Base-by-base conservation (phyloP, 345 rosid genomes). In the Abelmoschus esculentus region DNA sequence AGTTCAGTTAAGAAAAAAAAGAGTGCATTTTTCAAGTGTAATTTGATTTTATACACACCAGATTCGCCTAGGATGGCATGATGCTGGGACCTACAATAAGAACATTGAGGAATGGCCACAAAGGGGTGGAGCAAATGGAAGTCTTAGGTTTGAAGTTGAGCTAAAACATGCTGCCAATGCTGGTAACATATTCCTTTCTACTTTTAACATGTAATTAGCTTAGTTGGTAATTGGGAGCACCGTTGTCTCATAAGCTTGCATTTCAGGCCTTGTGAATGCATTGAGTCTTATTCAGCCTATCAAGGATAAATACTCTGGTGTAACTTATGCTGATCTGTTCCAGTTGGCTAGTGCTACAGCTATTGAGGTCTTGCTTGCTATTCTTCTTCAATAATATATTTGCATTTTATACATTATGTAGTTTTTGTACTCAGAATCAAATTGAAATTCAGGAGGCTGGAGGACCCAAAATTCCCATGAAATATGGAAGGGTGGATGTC, bases 41-140 rank as follows among this genome's bases (percentile, higher is more conserved):
- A 42, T 52, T n/a, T 52, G 22, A n/a, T 52, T 52, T 0, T 52
- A 6, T n/a, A 50, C 56, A n/a, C 9, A 5, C 28, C 74, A 93
- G 98, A 92, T 93, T 38, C 96, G 97, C 32, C 65, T 93, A 50
- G 98, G 97, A 58, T 91, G 97, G 98, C 98, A 93, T 68, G 98
- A 91, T 77, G 88, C 98, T 1, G 98, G 98, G 52, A 93, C 98
- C 8, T 93, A 89, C 63, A 87, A 91, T 83, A 93, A 89, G 82
- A 86, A 83, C 85, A 84, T 91, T 9, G 87, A 86, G 74, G 98
- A 91, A 67, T 93, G 95, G 92, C 98, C 97, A 57, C 81, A 56
- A 75, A 86, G 92, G 73, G 97, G 97, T 70, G 97, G 98, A 75
- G 95, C 96, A 57, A 89, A 93, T 55, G 98, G 90, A 70, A 93